These are phyloP conservation scores for Ephemerocybe angulata DNA, from an alignment of 768 basidiomycete genomes.

Conservation along the genomic window DNA sequence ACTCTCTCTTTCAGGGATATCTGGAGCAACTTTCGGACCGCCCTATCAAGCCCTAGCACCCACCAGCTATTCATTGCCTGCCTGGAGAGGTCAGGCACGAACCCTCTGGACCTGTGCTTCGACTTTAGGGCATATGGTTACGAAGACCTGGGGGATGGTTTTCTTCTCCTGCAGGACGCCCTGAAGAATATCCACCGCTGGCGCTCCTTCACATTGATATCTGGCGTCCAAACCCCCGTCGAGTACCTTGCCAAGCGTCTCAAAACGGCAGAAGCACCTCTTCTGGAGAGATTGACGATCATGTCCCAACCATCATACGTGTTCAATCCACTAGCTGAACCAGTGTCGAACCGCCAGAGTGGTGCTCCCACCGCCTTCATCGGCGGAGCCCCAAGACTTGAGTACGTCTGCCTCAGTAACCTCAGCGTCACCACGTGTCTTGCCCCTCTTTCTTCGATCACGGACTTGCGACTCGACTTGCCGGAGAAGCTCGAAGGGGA, in stretches of 20 bases:
- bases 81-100: conserved; percentile 3
- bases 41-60: neutral
- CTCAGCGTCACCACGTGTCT: neutral
- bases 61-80: neutral
- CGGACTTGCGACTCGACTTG: conserved; percentile 6
- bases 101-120: conserved; percentile 1
- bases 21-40: neutral
- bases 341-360: neutral
- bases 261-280: neutral
- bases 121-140: neutral
- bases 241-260: neutral
- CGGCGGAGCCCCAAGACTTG: neutral
- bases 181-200: neutral
- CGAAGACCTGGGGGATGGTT: neutral
- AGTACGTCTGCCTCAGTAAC: conserved; percentile 2
- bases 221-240: neutral
- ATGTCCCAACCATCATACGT: neutral
- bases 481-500: neutral
- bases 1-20: conserved; percentile 4
- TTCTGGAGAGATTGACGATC: neutral
- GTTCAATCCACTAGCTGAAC: neutral
- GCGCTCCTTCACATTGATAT: neutral
- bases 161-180: neutral
- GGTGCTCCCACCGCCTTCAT: neutral
- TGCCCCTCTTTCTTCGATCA: neutral